Conservation (phyloP, 2,329 filamentous ascomycete species). For the Cordyceps cateniannulata region DNA sequence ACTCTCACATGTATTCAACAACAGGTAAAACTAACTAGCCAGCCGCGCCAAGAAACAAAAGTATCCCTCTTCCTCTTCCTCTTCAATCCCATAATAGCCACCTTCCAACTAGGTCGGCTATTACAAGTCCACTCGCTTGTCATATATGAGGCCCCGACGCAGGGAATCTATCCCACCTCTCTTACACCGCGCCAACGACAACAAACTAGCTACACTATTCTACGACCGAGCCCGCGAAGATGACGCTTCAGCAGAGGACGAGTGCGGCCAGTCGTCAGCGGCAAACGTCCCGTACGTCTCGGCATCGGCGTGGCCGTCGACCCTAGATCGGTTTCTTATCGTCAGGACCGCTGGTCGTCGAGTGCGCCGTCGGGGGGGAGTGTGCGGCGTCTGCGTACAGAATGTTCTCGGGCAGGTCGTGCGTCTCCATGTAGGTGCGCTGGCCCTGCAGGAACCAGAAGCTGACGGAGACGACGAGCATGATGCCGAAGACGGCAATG, state of each 20-base stretch:
- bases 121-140: not conserved
- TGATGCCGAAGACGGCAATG: constrained; percentile 49
- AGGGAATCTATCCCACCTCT: not conserved
- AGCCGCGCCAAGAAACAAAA: too few relatives aligned
- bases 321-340: constrained; percentile 12
- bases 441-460: constrained; percentile 46
- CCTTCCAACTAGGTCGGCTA: not conserved
- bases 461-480: constrained; percentile 41
- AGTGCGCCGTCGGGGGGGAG: not conserved
- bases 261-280: not conserved
- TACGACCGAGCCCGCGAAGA: not conserved
- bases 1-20: not conserved
- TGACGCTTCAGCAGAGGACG: not conserved
- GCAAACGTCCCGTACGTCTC: constrained; percentile 9
- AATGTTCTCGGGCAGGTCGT: constrained; percentile 16
- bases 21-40: not conserved
- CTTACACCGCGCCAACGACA: too few relatives aligned
- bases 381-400: constrained; percentile 12
- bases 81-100: not conserved
- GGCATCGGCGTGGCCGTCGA: not conserved
- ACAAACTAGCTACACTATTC: not conserved
- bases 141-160: not conserved
- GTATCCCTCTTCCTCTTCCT: not conserved
- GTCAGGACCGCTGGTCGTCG: not conserved
- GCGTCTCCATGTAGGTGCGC: constrained; percentile 22